phyloP scores from a whole-genome alignment of 257 asterid genomes.

The Catharanthus roseus region DNA sequence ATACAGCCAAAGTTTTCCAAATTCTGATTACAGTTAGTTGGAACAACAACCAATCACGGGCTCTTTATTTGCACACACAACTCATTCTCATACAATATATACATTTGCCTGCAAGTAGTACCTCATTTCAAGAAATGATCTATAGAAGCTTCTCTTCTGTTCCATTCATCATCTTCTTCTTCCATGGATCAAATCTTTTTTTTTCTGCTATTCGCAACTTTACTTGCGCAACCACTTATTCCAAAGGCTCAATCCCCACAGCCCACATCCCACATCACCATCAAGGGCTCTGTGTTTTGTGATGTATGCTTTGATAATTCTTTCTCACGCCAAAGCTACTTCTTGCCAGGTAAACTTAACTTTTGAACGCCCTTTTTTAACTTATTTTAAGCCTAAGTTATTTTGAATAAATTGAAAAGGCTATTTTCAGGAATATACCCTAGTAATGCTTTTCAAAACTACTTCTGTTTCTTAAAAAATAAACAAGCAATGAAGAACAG shows the following conservation, averaged over 20 bases:
- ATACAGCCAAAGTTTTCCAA: background rate
- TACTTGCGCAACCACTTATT: conserved; percentile 6
- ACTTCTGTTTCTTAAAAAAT: too few species aligned
- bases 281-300: conserved; percentile 44
- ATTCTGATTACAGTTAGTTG: conserved; percentile 21
- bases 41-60: conserved; percentile 37
- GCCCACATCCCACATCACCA: conserved; percentile 29
- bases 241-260: conserved; percentile 22
- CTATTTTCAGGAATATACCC: too few species aligned
- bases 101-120: background rate
- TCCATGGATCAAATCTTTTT: conserved; percentile 14
- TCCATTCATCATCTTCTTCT: background rate
- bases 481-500: too few species aligned
- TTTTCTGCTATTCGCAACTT: conserved; percentile 17
- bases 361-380: too few species aligned
- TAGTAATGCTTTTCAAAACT: too few species aligned
- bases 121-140: background rate
- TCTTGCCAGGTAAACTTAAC: conserved; percentile 32
- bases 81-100: conserved; percentile 11
- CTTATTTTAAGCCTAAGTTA: too few species aligned
- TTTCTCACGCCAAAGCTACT: conserved; percentile 42
- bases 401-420: too few species aligned
- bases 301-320: conserved; percentile 34
- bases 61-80: conserved; percentile 14
- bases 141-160: conserved; percentile 8